These are phyloP conservation scores for Coniella vitis DNA, from an alignment of 2,329 filamentous ascomycete genomes.

Conservation along the genomic window DNA sequence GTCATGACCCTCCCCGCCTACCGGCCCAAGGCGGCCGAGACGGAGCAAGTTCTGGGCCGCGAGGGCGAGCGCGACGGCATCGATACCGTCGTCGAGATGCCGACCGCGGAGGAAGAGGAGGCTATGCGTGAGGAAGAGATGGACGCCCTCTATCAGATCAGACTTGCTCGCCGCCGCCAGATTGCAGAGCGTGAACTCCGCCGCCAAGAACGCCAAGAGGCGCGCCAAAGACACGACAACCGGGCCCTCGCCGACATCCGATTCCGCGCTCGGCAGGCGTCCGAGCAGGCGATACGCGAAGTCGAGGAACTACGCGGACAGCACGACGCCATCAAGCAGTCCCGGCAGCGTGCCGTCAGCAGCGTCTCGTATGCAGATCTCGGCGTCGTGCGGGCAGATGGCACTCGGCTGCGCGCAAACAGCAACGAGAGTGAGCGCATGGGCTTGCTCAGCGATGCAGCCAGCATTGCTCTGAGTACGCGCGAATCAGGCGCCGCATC, in stretches of 20 bases:
- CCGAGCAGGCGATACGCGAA: constrained; percentile 41
- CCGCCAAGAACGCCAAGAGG: constrained; percentile 62
- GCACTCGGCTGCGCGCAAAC: constrained; percentile 65
- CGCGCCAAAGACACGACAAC: constrained; percentile 63
- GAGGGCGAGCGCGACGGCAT: constrained; percentile 91
- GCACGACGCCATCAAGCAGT: constrained; percentile 49
- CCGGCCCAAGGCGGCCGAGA: constrained; percentile 61
- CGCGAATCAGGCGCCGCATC: constrained; percentile 9
- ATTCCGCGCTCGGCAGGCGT: constrained; percentile 43
- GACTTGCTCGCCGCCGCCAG: constrained; percentile 68
- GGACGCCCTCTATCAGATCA: constrained; percentile 87
- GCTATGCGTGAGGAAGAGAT: constrained; percentile 78
- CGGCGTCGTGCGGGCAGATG: constrained; percentile 70
- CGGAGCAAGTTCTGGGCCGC: constrained; percentile 75
- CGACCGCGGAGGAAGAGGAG: constrained; percentile 74
- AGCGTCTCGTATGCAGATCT: constrained; percentile 72
- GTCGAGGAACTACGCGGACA: constrained; percentile 54
- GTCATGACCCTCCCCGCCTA: constrained; percentile 92
- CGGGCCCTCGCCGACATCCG: constrained; percentile 61
- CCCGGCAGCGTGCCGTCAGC: constrained; percentile 61
- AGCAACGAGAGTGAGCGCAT: constrained; percentile 67
- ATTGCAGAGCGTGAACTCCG: constrained; percentile 70
- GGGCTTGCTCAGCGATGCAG: constrained; percentile 65
- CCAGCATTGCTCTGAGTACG: constrained; percentile 44
- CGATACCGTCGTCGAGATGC: constrained; percentile 81